Percentiles rank a stretch among this genome's conserved stretches.
Evolutionary conservation across 257 asterid genomes (phyloP).

Genomic region (Lycium barbarum): DNA sequence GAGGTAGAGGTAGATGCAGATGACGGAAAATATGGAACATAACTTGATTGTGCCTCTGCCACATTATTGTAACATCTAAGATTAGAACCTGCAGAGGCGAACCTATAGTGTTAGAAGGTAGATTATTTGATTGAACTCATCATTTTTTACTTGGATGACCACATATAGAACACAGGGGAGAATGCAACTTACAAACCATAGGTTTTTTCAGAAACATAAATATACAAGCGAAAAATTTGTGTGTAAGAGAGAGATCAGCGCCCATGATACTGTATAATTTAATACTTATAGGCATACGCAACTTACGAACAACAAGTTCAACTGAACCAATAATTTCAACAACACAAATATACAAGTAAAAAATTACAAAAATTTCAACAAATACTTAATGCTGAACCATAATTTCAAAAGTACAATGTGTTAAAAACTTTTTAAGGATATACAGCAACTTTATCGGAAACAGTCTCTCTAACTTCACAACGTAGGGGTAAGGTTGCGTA

Average conservation of each 20-base stretch:
- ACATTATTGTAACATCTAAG: conserved; percentile 22
- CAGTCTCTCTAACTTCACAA: too few relatives aligned
- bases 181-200: neutral
- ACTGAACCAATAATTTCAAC: too few relatives aligned
- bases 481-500: too few relatives aligned
- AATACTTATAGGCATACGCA: too few relatives aligned
- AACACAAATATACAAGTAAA: neutral
- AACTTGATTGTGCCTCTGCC: conserved; percentile 26
- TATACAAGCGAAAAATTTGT: neutral
- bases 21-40: conserved; percentile 37
- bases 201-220: neutral
- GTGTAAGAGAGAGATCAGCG: too few relatives aligned
- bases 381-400: neutral
- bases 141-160: neutral
- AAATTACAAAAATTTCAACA: neutral
- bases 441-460: too few relatives aligned
- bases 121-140: neutral
- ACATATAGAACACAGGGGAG: neutral
- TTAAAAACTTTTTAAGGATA: neutral
- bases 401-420: neutral
- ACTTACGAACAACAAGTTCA: too few relatives aligned
- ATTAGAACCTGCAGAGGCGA: conserved; percentile 6
- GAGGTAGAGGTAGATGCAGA: conserved; percentile 28
- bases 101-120: neutral
- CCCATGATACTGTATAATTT: too few relatives aligned